Percentiles rank a stretch among this genome's conserved stretches.
phyloP scores from a whole-genome alignment of 2,329 filamentous ascomycete species.

The Penicillium sp. region DNA sequence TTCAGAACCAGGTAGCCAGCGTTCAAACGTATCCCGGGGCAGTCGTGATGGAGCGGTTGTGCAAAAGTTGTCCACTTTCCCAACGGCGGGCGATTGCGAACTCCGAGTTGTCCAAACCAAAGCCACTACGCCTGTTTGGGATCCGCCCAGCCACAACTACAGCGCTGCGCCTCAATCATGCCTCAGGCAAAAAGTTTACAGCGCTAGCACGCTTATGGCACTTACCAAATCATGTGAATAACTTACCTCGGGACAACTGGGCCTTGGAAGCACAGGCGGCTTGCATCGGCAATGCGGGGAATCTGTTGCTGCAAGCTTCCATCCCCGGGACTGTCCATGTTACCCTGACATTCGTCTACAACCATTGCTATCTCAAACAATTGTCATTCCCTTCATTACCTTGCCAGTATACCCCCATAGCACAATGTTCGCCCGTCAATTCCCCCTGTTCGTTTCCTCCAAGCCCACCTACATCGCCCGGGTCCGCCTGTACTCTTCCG shows the following conservation, averaged over 20 bases:
- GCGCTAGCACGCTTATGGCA: background rate
- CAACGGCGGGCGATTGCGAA: conserved; percentile 13
- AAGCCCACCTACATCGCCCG: conserved; percentile 50
- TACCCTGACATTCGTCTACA: background rate
- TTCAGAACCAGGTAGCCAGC: background rate
- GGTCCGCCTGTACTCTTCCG: conserved; percentile 48
- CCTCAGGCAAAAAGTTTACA: background rate
- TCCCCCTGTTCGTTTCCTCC: conserved; percentile 65
- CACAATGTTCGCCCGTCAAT: conserved; percentile 52
- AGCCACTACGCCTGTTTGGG: conserved; percentile 19
- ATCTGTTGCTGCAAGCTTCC: background rate
- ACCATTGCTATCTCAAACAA: background rate
- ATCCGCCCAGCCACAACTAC: conserved; percentile 26
- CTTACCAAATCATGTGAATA: background rate
- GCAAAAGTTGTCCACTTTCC: conserved; percentile 42
- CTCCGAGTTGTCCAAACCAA: background rate
- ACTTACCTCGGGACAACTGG: conserved; percentile 8
- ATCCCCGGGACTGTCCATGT: background rate
- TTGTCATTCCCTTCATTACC: background rate
- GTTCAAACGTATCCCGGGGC: background rate
- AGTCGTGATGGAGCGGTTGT: conserved; percentile 19
- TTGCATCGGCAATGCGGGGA: conserved; percentile 19
- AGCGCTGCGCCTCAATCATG: conserved; percentile 21
- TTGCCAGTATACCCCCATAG: background rate
- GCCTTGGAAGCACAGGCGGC: conserved; percentile 1